Percentiles rank a stretch among this genome's conserved stretches.
Conservation (phyloP, 768 basidiomycete genomes). For the Amanita inopinata region DNA sequence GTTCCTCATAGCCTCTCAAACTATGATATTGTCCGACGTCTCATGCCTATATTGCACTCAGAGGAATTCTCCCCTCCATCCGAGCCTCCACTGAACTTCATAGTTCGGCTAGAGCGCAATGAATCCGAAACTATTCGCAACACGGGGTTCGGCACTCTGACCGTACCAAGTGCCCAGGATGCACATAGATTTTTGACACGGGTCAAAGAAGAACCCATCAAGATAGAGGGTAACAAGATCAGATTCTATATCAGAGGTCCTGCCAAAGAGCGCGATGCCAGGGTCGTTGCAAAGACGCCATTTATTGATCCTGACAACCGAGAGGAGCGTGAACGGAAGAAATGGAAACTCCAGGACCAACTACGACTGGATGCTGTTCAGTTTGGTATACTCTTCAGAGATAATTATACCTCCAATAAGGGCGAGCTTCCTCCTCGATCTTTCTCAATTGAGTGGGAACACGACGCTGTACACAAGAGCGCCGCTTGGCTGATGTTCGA, state of each 20-base stretch:
- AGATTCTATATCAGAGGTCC: slow-evolving; percentile 2
- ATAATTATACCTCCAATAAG: slow-evolving; percentile 20
- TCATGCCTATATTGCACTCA: slow-evolving; percentile 50
- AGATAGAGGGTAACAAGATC: slow-evolving; percentile 31
- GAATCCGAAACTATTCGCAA: slow-evolving; percentile 39
- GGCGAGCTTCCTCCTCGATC: slow-evolving; percentile 28
- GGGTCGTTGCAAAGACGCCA: slow-evolving; percentile 40
- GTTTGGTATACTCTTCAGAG: slow-evolving; percentile 51
- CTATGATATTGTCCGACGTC: slow-evolving; percentile 46
- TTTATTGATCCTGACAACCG: slow-evolving; percentile 47
- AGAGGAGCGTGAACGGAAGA: slow-evolving; percentile 34
- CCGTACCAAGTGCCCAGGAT: slow-evolving; percentile 25
- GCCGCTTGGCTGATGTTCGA: slow-evolving; percentile 51
- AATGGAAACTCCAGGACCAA: slow-evolving; percentile 32
- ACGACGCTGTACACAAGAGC: slow-evolving; percentile 33
- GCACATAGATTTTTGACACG: slow-evolving; percentile 39
- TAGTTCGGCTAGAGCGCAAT: slow-evolving; percentile 38
- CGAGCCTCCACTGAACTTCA: slow-evolving; percentile 46
- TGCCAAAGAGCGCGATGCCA: slow-evolving; percentile 18
- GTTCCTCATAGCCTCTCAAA: slow-evolving; percentile 34
- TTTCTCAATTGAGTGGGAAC: slow-evolving; percentile 68
- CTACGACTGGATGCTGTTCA: slow-evolving; percentile 56
- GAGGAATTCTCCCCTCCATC: slow-evolving; percentile 33
- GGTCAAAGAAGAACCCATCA: slow-evolving; percentile 31
- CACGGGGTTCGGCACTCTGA: slow-evolving; percentile 38